Conservation (phyloP, 331 rosid genomes). For the Quercus lobata region DNA sequence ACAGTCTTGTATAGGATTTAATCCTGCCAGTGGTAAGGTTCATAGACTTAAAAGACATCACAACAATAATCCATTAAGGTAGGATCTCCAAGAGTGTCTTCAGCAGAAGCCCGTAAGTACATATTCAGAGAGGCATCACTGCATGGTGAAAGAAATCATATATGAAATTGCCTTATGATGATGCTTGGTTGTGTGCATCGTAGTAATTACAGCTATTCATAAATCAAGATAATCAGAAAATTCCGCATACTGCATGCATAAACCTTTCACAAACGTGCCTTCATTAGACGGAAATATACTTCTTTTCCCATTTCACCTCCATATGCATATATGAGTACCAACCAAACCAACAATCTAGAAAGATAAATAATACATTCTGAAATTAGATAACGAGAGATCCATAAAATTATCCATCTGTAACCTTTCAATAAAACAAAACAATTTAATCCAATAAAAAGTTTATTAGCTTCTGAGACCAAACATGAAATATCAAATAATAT, state of each 20-base stretch:
- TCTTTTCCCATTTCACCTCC: constrained; percentile 77
- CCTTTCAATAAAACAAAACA: constrained; percentile 5
- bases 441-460: background rate
- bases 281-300: constrained; percentile 66
- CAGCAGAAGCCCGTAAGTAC: background rate
- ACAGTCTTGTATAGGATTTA: background rate
- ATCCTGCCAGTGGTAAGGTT: background rate
- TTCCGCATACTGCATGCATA: constrained; percentile 74
- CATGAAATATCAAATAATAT: background rate
- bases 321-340: constrained; percentile 71
- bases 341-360: constrained; percentile 74
- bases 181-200: background rate
- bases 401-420: constrained; percentile 2
- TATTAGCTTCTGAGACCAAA: background rate
- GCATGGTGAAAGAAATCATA: background rate
- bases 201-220: background rate
- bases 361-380: constrained; percentile 9
- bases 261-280: constrained; percentile 56
- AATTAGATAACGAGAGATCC: constrained; percentile 9
- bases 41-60: background rate
- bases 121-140: background rate
- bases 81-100: background rate
- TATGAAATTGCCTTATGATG: background rate
- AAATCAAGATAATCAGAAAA: constrained; percentile 5
- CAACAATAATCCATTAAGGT: background rate